Evolutionary conservation across 192 early-diverging fungal genomes (phyloP), one percentile per base, ranked within the genome.

Genomic region (Obelidium mucronatum): DNA sequence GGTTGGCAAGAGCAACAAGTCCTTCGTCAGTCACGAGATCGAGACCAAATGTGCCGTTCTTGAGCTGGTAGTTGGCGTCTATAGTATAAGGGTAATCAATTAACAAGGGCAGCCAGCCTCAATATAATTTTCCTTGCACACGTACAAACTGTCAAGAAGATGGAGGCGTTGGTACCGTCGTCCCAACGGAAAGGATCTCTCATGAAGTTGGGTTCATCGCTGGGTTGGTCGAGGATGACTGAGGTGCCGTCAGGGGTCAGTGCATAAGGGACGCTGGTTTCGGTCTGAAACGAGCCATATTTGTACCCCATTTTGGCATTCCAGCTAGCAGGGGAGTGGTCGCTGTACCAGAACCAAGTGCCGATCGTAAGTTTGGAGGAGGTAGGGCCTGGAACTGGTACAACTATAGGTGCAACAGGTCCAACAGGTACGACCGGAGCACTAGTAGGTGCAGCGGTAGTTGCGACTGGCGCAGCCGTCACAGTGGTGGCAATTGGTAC

Each of bases 131-230:
- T 26, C 6, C n/a, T 19, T 36, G 2, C 5, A n/a, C 15, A 66
- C 34, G 17, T 66, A 40, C 64, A 39, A 19, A 66, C 40, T 17
- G 64, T 66, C 33, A 66, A 19, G 35, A 66, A 66, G 1, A 36
- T 36, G 39, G 34, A n/a, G 34, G 64, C 64, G 28, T 66, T 28
- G 17, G 64, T 40, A 15, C 64, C 80, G 42, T 92, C 88, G 76
- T 89, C 80, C 87, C 87, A 90, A 28, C 77, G 79, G 28, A 75
- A 68, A 42, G 83, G 66, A 54, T 80, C 77, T 13, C 80, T 70
- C 33, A 85, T 42, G 36, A 76, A 74, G 30, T 78, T 67, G 4
- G 76, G 40, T 0, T 77, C 58, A 3, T 74, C 34, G 17, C 22
- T 53, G 36, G 28, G 75, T 33, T 11, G 76, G 61, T 5, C 35